Conservation (phyloP, 2,329 filamentous ascomycete species). For the Neofusicoccum ribis region DNA sequence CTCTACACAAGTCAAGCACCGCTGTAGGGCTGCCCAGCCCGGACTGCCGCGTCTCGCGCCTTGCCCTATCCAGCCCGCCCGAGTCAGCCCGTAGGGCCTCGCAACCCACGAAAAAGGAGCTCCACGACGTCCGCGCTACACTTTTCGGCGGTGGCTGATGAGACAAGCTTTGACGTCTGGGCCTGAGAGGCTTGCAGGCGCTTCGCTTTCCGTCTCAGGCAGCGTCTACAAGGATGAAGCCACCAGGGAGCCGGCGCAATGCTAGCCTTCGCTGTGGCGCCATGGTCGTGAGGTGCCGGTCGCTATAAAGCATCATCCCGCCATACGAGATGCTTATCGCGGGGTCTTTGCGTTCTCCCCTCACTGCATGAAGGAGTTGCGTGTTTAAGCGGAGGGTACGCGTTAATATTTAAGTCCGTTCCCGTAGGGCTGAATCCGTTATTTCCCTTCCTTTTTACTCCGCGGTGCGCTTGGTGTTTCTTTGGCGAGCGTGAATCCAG, state of each 20-base stretch:
- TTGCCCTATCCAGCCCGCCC: background rate
- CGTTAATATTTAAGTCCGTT: background rate
- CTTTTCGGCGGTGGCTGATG: background rate
- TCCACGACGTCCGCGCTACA: background rate
- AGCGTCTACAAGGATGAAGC: background rate
- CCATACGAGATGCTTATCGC: background rate
- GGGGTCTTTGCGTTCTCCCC: background rate
- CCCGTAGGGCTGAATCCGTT: background rate
- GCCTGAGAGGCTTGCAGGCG: background rate
- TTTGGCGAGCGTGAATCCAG: background rate
- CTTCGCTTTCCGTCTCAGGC: background rate
- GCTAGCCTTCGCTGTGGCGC: background rate
- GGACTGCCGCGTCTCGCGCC: background rate
- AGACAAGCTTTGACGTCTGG: background rate
- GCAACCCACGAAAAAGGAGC: background rate
- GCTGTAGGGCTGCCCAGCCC: background rate
- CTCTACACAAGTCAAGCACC: background rate
- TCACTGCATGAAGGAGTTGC: too few species aligned
- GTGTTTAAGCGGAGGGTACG: background rate
- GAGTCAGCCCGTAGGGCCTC: background rate
- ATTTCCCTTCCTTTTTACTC: background rate
- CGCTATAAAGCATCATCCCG: background rate
- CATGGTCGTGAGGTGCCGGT: background rate
- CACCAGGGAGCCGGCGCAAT: background rate
- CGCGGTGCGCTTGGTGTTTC: too few species aligned